Conservation (phyloP, 2,329 filamentous ascomycete genomes). For the Bipolaris cookei region DNA sequence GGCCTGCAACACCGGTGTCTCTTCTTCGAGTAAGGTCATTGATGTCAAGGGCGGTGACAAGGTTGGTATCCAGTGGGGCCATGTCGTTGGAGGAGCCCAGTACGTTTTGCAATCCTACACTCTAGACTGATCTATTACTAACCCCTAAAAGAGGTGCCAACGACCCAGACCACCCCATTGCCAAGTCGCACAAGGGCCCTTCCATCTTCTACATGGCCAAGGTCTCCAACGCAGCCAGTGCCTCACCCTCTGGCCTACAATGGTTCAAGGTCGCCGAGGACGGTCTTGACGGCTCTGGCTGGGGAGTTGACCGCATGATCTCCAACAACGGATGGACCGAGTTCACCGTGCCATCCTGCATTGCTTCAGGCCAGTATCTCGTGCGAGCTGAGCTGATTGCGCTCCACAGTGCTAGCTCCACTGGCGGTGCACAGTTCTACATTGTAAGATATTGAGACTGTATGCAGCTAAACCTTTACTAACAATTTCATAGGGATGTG, state of each 20-base stretch:
- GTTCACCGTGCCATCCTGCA: constrained; percentile 47
- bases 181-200: constrained; percentile 56
- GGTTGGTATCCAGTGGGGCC: constrained; percentile 61
- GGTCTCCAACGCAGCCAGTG: constrained; percentile 50
- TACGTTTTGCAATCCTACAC: not conserved
- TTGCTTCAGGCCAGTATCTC: constrained; percentile 51
- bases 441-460: constrained; percentile 14
- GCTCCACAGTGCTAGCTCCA: constrained; percentile 46
- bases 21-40: constrained; percentile 51
- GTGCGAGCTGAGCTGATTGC: constrained; percentile 56
- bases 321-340: constrained; percentile 55
- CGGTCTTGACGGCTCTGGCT: constrained; percentile 50
- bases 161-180: constrained; percentile 57
- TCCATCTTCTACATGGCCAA: constrained; percentile 51
- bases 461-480: not conserved
- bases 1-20: constrained; percentile 56
- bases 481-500: constrained; percentile 29
- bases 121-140: not conserved
- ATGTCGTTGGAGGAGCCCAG: constrained; percentile 62
- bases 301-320: constrained; percentile 60
- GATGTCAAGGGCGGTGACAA: constrained; percentile 59
- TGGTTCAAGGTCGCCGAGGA: constrained; percentile 54
- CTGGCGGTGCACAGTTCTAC: constrained; percentile 54
- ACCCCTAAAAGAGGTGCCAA: constrained; percentile 41
- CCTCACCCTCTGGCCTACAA: constrained; percentile 48